Conservation (phyloP, 140 eudicot genomes). For the Bidens hawaiensis region DNA sequence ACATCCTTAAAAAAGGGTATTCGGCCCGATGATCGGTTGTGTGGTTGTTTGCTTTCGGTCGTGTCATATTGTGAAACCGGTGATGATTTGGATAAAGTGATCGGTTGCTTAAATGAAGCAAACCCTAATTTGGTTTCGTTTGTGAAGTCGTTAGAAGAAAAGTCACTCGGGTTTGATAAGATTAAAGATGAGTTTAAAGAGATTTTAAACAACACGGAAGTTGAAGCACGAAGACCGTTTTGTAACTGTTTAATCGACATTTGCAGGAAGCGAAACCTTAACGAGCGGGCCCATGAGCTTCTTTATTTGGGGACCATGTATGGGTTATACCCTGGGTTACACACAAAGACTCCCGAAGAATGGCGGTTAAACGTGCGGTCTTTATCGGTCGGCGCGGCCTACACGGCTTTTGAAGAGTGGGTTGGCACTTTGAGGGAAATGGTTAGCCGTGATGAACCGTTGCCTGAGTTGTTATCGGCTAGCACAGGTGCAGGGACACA, state of each 20-base stretch:
- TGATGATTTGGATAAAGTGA: constrained; percentile 70
- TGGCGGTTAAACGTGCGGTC: constrained; percentile 61
- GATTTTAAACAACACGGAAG: constrained; percentile 52
- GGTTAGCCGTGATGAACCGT: constrained; percentile 55
- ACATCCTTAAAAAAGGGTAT: constrained; percentile 56
- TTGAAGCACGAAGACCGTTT: constrained; percentile 89
- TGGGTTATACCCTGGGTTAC: constrained; percentile 86
- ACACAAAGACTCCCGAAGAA: constrained; percentile 62
- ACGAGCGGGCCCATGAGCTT: constrained; percentile 80
- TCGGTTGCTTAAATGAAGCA: constrained; percentile 56
- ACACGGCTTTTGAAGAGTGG: constrained; percentile 98
- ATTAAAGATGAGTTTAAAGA: constrained; percentile 64
- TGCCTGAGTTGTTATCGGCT: constrained; percentile 75
- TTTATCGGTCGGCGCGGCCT: constrained; percentile 88
- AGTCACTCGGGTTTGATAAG: constrained; percentile 27
- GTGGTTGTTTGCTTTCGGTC: constrained; percentile 90
- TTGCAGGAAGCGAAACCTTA: constrained; percentile 60
- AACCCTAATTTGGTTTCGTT: constrained; percentile 66
- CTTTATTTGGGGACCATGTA: constrained; percentile 66
- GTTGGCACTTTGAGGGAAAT: constrained; percentile 56
- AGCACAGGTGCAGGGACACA: constrained; percentile 92
- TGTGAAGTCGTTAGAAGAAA: constrained; percentile 40
- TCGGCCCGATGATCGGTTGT: constrained; percentile 82
- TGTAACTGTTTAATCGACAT: constrained; percentile 92
- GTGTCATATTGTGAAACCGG: constrained; percentile 56